phyloP scores from a whole-genome alignment of 331 rosid genomes.

The Quercus phellos region DNA sequence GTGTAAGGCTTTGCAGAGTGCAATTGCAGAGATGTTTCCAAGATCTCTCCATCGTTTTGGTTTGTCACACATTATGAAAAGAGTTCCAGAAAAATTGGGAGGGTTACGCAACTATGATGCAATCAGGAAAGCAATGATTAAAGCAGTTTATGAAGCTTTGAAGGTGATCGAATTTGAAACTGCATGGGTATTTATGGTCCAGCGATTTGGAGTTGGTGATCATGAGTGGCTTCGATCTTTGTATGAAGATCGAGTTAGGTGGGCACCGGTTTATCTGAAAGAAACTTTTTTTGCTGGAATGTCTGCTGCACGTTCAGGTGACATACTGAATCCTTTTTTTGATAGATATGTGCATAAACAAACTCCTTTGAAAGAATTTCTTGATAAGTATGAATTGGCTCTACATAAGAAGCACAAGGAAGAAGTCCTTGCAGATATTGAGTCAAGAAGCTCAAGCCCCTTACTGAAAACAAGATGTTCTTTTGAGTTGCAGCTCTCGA shows the following conservation, averaged over 20 bases:
- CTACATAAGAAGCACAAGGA: conserved; percentile 81
- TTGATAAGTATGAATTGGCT: conserved; percentile 88
- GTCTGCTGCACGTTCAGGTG: conserved; percentile 60
- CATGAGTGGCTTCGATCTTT: conserved; percentile 87
- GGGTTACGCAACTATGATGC: conserved; percentile 80
- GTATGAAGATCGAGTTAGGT: conserved; percentile 70
- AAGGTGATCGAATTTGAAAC: conserved; percentile 90
- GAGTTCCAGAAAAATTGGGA: conserved; percentile 83
- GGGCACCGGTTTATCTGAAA: conserved; percentile 84
- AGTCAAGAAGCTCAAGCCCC: conserved; percentile 74
- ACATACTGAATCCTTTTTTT: conserved; percentile 64
- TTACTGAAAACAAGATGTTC: conserved; percentile 78
- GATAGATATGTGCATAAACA: conserved; percentile 86
- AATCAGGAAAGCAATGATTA: conserved; percentile 58
- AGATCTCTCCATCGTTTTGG: conserved; percentile 73
- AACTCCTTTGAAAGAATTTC: conserved; percentile 92
- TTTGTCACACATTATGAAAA: conserved; percentile 76
- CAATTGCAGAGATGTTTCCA: conserved; percentile 65
- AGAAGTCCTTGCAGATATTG: conserved; percentile 69
- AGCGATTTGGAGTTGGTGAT: conserved; percentile 62
- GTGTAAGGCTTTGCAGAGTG: conserved; percentile 66
- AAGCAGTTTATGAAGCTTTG: conserved; percentile 75
- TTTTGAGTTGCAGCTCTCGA: conserved; percentile 83
- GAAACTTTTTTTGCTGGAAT: conserved; percentile 74
- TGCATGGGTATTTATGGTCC: conserved; percentile 83